Evolutionary conservation across 106 monocot genomes (phyloP).

Genomic region (Dactylorhiza incarnata): DNA sequence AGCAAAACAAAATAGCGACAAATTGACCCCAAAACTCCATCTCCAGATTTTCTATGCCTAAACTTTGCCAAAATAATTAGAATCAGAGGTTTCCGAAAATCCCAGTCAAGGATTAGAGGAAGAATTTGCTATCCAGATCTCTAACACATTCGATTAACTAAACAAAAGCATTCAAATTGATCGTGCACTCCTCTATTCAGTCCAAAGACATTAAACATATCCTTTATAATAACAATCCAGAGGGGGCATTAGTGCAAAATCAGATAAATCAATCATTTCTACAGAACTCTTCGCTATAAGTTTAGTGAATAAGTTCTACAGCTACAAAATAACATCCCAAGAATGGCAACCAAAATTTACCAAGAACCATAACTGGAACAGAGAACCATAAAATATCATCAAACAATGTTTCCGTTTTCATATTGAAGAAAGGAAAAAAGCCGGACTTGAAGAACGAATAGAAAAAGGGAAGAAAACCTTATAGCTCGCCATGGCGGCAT

Average conservation of each 20-base stretch:
- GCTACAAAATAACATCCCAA: background rate
- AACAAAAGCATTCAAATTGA: background rate
- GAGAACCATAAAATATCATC: background rate
- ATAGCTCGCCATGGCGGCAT: constrained; percentile 59
- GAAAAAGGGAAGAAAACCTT: constrained; percentile 41
- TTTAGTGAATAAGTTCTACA: background rate
- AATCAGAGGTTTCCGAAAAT: background rate
- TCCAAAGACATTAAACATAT: background rate
- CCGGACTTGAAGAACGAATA: background rate
- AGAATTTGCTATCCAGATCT: background rate
- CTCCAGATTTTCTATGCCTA: no score
- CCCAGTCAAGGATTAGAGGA: background rate
- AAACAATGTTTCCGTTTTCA: background rate
- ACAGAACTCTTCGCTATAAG: background rate
- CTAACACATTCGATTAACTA: background rate
- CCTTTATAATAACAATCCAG: background rate
- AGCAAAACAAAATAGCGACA: no score
- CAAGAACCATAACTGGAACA: background rate
- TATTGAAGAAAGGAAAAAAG: background rate
- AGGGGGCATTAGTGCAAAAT: background rate
- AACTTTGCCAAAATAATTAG: background rate
- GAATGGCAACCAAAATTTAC: background rate
- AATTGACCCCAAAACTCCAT: no score
- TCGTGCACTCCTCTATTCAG: background rate
- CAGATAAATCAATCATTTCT: background rate